Evolutionary conservation across 176 grass and related monocot species (phyloP).

Genomic region (Phoenix dactylifera): DNA sequence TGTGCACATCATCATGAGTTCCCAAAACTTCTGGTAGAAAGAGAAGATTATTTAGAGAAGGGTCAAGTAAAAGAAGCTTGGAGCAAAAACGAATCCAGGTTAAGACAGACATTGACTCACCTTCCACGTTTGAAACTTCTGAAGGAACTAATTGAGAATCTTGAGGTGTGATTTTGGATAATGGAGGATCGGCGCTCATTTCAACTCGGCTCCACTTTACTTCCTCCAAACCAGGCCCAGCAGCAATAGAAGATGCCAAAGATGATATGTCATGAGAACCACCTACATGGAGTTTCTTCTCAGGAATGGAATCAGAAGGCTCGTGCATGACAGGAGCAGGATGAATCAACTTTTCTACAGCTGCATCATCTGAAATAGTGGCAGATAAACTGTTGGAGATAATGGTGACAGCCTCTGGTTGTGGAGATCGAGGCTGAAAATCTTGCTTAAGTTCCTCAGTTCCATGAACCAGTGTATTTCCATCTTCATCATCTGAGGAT

Average conservation of each 20-base stretch:
- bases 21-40: conserved; percentile 17
- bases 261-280: conserved; percentile 14
- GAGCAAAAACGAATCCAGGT: neutral
- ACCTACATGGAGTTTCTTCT: neutral
- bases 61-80: too few relatives aligned
- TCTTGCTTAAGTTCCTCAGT: conserved; percentile 13
- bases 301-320: neutral
- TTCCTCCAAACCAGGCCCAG: conserved; percentile 11
- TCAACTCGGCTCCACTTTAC: conserved; percentile 10
- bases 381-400: neutral
- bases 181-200: conserved; percentile 6
- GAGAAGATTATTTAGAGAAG: conserved; percentile 12
- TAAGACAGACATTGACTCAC: conserved; percentile 15
- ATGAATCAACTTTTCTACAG: conserved; percentile 13
- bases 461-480: neutral
- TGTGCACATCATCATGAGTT: conserved; percentile 12
- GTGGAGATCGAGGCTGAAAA: neutral
- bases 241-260: conserved; percentile 3
- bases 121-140: conserved; percentile 13
- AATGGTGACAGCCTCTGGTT: neutral
- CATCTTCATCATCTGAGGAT: conserved; percentile 7
- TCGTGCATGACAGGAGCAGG: neutral
- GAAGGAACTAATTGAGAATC: conserved; percentile 21
- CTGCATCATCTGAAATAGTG: neutral
- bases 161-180: conserved; percentile 13